These are phyloP conservation scores for Cladorrhinum sp. DNA, from an alignment of 2,329 filamentous ascomycete genomes.

Conservation along the genomic window DNA sequence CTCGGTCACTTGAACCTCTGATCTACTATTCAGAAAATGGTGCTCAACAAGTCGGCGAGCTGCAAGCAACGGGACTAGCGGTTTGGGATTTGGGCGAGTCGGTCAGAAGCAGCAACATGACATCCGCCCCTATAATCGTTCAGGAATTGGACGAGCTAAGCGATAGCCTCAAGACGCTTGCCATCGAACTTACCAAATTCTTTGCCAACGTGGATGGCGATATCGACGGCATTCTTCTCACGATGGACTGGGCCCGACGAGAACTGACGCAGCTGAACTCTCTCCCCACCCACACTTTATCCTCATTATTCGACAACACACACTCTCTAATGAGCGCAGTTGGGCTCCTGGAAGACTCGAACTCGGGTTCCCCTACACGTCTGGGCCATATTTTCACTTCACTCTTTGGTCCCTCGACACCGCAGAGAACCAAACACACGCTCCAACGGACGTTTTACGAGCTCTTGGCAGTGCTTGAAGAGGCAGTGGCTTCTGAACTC, in stretches of 20 bases:
- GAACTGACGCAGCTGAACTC: slow-evolving; percentile 71
- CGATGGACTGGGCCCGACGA: slow-evolving; percentile 93
- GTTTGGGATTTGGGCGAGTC: slow-evolving; percentile 95
- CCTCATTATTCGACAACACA: slow-evolving; percentile 76
- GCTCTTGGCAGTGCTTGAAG: slow-evolving; percentile 82
- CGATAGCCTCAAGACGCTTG: slow-evolving; percentile 79
- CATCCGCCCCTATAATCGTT: slow-evolving; percentile 81
- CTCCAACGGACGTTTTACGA: slow-evolving; percentile 86
- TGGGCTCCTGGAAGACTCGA: slow-evolving; percentile 55
- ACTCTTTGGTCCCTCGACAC: slow-evolving; percentile 75
- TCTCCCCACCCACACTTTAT: slow-evolving; percentile 60
- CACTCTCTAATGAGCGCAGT: slow-evolving; percentile 70
- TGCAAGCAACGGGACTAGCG: slow-evolving; percentile 87
- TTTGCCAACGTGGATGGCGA: slow-evolving; percentile 92
- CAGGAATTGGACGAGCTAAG: slow-evolving; percentile 80
- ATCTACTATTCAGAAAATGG: slow-evolving; percentile 94
- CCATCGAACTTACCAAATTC: slow-evolving; percentile 83
- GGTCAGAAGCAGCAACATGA: slow-evolving; percentile 86
- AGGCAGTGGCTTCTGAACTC: slow-evolving; percentile 81
- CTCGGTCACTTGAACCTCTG: slow-evolving; percentile 87
- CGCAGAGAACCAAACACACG: slow-evolving; percentile 75
- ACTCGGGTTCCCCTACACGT: slow-evolving; percentile 58
- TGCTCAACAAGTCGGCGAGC: slow-evolving; percentile 76
- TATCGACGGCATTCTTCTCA: slow-evolving; percentile 84
- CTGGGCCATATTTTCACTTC: slow-evolving; percentile 67